A percentile compares a stretch with the other conserved stretches of the same genome.
Evolutionary conservation across 139 green algal species (phyloP).

Genomic region (Coelastrella sp.): DNA sequence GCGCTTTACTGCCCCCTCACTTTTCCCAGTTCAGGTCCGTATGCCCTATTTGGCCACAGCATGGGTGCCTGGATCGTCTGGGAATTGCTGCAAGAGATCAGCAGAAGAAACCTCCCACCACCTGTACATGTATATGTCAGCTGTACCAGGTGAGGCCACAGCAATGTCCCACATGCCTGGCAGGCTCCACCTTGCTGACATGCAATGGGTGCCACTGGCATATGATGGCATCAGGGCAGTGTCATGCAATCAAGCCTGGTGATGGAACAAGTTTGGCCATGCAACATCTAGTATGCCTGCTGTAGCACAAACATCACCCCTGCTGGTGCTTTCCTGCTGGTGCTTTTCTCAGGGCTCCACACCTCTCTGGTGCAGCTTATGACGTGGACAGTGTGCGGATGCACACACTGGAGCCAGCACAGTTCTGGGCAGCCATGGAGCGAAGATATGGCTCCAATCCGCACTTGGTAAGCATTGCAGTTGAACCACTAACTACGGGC

Average conservation of each 20-base stretch:
- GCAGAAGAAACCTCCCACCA: slow-evolving; percentile 33
- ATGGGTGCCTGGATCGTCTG: slow-evolving; percentile 69
- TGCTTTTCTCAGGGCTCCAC: slow-evolving; percentile 47
- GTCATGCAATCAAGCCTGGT: too few relatives aligned
- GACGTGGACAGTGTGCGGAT: slow-evolving; percentile 61
- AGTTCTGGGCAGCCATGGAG: slow-evolving; percentile 67
- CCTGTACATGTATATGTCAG: slow-evolving; percentile 64
- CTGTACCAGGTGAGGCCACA: slow-evolving; percentile 55
- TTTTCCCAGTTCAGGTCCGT: slow-evolving; percentile 46
- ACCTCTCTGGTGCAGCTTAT: slow-evolving; percentile 41
- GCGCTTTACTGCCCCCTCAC: too few relatives aligned
- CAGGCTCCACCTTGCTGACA: too few relatives aligned
- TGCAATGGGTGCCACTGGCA: not conserved
- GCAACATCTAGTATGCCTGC: too few relatives aligned
- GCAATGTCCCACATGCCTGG: too few relatives aligned
- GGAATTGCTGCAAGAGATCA: slow-evolving; percentile 54
- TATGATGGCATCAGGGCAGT: not conserved
- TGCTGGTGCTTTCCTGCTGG: too few relatives aligned
- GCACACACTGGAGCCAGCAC: slow-evolving; percentile 50
- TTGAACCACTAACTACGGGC: not conserved
- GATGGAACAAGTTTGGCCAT: too few relatives aligned
- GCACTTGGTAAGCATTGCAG: slow-evolving; percentile 47
- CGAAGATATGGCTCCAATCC: slow-evolving; percentile 59
- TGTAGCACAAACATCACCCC: too few relatives aligned
- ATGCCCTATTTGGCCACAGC: slow-evolving; percentile 72